phyloP scores from a whole-genome alignment of 768 basidiomycete species.

The Amyloporia xantha region DNA sequence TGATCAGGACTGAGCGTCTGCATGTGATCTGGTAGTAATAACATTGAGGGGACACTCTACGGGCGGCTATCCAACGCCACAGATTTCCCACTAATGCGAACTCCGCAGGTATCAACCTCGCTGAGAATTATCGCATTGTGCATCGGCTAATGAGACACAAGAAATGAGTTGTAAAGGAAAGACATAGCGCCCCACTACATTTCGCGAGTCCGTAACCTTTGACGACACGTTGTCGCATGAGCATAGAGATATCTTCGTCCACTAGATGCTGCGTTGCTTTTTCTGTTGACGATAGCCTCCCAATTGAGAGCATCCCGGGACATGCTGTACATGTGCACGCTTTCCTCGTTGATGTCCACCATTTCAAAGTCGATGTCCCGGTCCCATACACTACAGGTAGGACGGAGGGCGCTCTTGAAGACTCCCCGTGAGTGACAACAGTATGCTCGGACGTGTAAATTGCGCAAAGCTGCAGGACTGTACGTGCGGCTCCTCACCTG shows the following conservation, averaged over 20 bases:
- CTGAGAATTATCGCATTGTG: conserved; percentile 51
- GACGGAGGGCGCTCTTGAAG: too few species aligned
- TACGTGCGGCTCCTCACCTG: conserved; percentile 35
- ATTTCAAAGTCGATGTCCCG: too few species aligned
- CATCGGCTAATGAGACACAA: too few species aligned
- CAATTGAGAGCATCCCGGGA: background rate
- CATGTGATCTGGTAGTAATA: background rate
- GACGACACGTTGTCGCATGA: conserved; percentile 58
- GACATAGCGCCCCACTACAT: too few species aligned
- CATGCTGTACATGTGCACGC: background rate
- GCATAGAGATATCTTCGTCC: conserved; percentile 73
- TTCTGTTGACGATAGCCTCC: background rate
- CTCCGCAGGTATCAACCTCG: conserved; percentile 34
- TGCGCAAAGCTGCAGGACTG: conserved; percentile 44
- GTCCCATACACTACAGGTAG: too few species aligned
- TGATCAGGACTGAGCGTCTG: conserved; percentile 64
- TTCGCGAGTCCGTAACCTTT: conserved; percentile 66
- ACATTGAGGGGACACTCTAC: conserved; percentile 33
- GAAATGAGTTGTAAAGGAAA: too few species aligned
- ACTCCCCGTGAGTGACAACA: too few species aligned
- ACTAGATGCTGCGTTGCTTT: conserved; percentile 37
- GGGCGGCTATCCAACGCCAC: conserved; percentile 74
- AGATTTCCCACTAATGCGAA: conserved; percentile 50
- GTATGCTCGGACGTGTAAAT: conserved; percentile 32
- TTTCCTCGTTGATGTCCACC: background rate